Conservation (phyloP, 176 grass and related monocot species). For the Avena sativa region DNA sequence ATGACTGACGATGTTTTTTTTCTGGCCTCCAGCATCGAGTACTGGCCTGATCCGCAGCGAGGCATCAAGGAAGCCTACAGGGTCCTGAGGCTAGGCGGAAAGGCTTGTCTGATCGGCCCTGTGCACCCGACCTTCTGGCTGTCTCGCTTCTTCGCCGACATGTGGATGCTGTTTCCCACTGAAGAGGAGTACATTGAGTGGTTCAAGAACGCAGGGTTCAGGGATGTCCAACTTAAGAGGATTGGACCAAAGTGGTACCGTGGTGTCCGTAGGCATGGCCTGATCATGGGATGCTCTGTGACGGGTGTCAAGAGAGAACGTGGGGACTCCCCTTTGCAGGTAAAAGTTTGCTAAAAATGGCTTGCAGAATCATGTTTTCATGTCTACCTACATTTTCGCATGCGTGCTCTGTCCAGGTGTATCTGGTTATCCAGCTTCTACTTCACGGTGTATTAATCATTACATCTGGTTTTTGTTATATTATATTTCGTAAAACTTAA, state of each 20-base stretch:
- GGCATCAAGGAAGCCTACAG: constrained; percentile 97
- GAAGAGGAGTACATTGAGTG: constrained; percentile 97
- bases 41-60: constrained; percentile 88
- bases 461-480: background rate
- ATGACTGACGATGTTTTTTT: background rate
- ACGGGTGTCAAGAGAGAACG: constrained; percentile 74
- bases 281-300: constrained; percentile 95
- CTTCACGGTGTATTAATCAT: background rate
- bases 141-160: constrained; percentile 82
- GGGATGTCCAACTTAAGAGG: constrained; percentile 85
- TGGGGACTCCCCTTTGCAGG: constrained; percentile 85
- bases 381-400: background rate
- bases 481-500: background rate
- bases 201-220: constrained; percentile 91
- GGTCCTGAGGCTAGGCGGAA: constrained; percentile 76
- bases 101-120: constrained; percentile 81
- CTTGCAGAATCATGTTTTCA: background rate
- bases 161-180: constrained; percentile 99
- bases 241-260: constrained; percentile 98
- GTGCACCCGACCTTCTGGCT: constrained; percentile 96
- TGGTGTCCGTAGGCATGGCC: constrained; percentile 83
- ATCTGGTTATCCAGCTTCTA: background rate
- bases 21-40: constrained; percentile 73
- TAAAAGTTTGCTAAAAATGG: background rate
- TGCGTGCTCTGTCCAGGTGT: background rate